phyloP scores from a whole-genome alignment of 306 rosid species.

The Erythrophleum fordii region DNA sequence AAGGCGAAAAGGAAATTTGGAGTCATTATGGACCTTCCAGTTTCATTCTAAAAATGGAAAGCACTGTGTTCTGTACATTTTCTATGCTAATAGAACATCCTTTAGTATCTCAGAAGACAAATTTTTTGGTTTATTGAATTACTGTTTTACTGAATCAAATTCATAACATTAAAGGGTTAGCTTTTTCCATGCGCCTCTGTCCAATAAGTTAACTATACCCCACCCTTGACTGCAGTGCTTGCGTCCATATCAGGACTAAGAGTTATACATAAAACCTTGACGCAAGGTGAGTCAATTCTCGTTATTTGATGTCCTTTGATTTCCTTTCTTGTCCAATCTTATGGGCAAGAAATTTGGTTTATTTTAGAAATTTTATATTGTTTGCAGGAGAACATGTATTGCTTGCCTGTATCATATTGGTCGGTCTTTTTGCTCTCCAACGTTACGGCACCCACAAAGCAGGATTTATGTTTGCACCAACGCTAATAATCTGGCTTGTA shows the following conservation, averaged over 20 bases:
- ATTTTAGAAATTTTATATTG: conserved; percentile 27
- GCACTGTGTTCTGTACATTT: background rate
- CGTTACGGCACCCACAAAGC: conserved; percentile 82
- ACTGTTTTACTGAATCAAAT: background rate
- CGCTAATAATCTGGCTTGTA: conserved; percentile 70
- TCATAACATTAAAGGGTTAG: background rate
- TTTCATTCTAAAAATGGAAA: too few species aligned
- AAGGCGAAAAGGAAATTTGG: too few species aligned
- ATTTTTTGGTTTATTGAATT: background rate
- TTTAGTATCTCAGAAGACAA: background rate
- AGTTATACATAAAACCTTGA: conserved; percentile 59
- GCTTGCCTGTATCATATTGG: conserved; percentile 78
- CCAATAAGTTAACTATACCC: background rate
- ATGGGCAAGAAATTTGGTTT: background rate
- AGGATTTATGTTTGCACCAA: conserved; percentile 77
- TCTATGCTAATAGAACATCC: background rate
- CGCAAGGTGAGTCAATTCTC: conserved; percentile 51
- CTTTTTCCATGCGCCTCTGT: background rate
- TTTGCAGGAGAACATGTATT: conserved; percentile 64
- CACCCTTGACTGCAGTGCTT: conserved; percentile 62
- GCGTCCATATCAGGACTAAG: conserved; percentile 75
- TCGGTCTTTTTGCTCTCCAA: conserved; percentile 84
- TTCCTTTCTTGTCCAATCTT: conserved; percentile 14
- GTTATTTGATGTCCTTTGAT: background rate
- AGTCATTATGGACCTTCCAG: background rate